These are phyloP conservation scores for Ophiostoma tasmaniense DNA, from an alignment of 2,329 filamentous ascomycete genomes.

Conservation along the genomic window DNA sequence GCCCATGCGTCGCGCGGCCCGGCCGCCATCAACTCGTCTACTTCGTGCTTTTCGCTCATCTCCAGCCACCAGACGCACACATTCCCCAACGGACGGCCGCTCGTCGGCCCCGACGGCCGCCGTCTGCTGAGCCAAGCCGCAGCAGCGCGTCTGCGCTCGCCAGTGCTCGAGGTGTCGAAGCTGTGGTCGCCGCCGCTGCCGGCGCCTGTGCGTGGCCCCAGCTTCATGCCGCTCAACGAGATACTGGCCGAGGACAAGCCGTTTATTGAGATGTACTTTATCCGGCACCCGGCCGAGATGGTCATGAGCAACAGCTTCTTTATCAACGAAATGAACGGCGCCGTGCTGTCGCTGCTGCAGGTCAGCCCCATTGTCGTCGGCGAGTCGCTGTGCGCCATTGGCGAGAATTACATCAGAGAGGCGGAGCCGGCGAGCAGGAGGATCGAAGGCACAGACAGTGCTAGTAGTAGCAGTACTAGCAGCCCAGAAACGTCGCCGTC, in stretches of 20 bases:
- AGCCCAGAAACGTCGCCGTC: not conserved
- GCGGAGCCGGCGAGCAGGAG: not conserved
- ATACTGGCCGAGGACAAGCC: slow-evolving; percentile 16
- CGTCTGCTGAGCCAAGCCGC: slow-evolving; percentile 10
- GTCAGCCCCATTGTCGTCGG: slow-evolving; percentile 15
- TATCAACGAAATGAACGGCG: slow-evolving; percentile 20
- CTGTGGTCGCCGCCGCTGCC: slow-evolving; percentile 12
- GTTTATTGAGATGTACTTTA: slow-evolving; percentile 20
- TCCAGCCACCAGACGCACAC: not conserved
- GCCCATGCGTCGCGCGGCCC: not conserved
- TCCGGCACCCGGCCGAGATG: slow-evolving; percentile 19
- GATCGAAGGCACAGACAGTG: not conserved
- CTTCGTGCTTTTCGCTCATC: not conserved
- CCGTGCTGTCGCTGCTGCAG: slow-evolving; percentile 18
- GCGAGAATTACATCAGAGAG: slow-evolving; percentile 18
- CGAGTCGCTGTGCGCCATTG: slow-evolving; percentile 20
- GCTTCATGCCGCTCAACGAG: slow-evolving; percentile 16
- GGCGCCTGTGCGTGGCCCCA: slow-evolving; percentile 13
- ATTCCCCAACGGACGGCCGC: slow-evolving; percentile 7
- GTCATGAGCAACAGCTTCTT: slow-evolving; percentile 18
- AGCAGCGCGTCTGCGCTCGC: slow-evolving; percentile 2
- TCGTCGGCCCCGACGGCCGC: slow-evolving; percentile 8
- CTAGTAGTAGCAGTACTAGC: not conserved
- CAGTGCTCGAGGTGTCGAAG: slow-evolving; percentile 12
- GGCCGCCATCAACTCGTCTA: not conserved